These are phyloP conservation scores for Serendipita vermifera DNA, from an alignment of 768 basidiomycete species.

Conservation along the genomic window DNA sequence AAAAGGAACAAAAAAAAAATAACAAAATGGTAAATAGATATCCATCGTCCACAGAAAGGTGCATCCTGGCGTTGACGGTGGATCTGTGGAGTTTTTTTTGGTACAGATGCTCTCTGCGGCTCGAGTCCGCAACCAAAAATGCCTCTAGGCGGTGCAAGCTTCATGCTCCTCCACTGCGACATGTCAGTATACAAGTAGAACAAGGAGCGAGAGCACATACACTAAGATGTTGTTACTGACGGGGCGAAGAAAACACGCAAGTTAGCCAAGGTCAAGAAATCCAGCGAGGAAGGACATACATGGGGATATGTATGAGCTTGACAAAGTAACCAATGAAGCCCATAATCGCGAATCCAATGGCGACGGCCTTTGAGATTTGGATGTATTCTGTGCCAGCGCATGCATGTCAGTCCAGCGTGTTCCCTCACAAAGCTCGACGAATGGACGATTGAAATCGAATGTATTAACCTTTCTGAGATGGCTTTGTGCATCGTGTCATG, in stretches of 20 bases:
- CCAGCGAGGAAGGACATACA: constrained; percentile 43
- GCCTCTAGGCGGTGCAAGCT: neutral
- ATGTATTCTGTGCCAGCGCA: constrained; percentile 54
- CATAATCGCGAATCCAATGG: constrained; percentile 94
- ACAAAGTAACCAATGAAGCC: constrained; percentile 99
- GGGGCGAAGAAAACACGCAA: neutral
- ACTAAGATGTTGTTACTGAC: constrained; percentile 92
- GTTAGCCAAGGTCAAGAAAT: constrained; percentile 14
- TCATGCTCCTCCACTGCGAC: constrained; percentile 62
- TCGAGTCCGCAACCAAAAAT: too few species aligned
- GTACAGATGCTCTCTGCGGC: too few species aligned
- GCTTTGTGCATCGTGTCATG: constrained; percentile 94
- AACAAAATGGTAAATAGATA: too few species aligned
- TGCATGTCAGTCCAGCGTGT: neutral
- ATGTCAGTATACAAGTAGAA: constrained; percentile 19
- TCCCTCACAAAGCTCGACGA: neutral
- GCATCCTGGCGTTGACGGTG: too few species aligned
- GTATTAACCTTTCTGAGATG: constrained; percentile 74
- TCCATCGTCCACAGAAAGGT: too few species aligned
- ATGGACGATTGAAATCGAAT: neutral
- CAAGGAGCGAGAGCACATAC: constrained; percentile 40
- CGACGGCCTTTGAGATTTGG: constrained; percentile 92
- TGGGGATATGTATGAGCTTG: constrained; percentile 96
- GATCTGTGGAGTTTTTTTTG: too few species aligned
- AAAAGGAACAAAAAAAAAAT: too few species aligned